Evolutionary conservation across 352 stramenopile genomes (phyloP).

Genomic region (Globisporangium cylindrosporum): DNA sequence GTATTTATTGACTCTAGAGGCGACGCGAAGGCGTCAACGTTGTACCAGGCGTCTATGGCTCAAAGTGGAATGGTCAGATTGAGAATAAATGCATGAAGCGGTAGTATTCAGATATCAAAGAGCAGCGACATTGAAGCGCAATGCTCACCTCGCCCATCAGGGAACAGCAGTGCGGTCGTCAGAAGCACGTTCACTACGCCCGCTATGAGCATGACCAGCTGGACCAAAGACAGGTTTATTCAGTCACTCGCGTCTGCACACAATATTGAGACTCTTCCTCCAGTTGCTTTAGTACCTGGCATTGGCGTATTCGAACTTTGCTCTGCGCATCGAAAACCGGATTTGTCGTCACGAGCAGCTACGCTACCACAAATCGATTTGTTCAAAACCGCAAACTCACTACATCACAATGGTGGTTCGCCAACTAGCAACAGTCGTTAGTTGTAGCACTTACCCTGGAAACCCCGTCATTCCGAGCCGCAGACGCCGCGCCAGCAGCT

Average conservation of each 20-base stretch:
- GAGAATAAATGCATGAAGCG: neutral
- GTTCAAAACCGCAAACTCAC: neutral
- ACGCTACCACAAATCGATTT: neutral
- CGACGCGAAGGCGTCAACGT: conserved; percentile 37
- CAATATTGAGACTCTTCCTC: neutral
- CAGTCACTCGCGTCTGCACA: neutral
- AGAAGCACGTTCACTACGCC: conserved; percentile 23
- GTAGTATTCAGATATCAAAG: neutral
- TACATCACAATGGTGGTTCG: neutral
- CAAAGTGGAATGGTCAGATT: neutral
- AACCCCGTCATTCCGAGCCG: conserved; percentile 11
- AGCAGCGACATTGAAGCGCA: neutral
- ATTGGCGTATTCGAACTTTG: conserved; percentile 29
- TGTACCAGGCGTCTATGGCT: conserved; percentile 50
- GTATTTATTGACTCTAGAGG: conserved; percentile 18
- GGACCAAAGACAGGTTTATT: neutral
- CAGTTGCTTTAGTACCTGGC: conserved; percentile 25
- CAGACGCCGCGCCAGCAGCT: neutral
- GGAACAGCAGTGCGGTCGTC: conserved; percentile 30
- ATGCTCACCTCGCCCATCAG: conserved; percentile 24
- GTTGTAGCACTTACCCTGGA: conserved; percentile 18
- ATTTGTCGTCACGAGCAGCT: conserved; percentile 51
- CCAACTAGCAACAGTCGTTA: neutral
- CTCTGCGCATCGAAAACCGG: conserved; percentile 28
- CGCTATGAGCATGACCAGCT: conserved; percentile 19